Evolutionary conservation across 2,329 filamentous ascomycete genomes (phyloP).

Genomic region (Botrytis fragariae): DNA sequence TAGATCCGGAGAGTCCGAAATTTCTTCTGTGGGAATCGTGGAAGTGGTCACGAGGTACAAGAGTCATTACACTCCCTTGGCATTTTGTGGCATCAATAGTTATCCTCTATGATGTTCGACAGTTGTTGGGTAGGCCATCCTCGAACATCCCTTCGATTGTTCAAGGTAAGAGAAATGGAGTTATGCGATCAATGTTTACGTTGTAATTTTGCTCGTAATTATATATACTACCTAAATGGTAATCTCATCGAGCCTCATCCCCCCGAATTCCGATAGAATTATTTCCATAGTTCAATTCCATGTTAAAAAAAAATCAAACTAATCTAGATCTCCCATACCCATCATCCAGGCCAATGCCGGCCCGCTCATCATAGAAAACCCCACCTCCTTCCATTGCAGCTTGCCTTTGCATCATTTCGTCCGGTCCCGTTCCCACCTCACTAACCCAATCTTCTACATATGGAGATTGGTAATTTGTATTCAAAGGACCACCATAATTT

Average conservation of each 20-base stretch:
- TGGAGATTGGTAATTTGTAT: constrained; percentile 16
- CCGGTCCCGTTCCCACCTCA: constrained; percentile 1
- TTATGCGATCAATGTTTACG: neutral
- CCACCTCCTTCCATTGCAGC: neutral
- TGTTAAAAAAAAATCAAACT: neutral
- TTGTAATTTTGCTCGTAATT: neutral
- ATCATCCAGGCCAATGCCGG: neutral
- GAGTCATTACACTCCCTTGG: neutral
- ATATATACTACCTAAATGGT: neutral
- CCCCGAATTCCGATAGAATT: too few species aligned
- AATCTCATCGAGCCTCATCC: neutral
- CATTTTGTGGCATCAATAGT: neutral
- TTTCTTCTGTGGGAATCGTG: neutral
- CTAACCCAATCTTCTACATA: constrained; percentile 19
- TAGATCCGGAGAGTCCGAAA: neutral
- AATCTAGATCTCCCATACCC: constrained; percentile 6
- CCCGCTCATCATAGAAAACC: constrained; percentile 7
- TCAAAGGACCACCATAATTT: neutral
- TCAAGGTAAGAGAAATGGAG: neutral
- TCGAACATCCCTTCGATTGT: neutral
- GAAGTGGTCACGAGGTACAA: neutral
- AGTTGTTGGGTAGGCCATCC: neutral
- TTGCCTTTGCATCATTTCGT: constrained; percentile 14
- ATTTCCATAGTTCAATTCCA: neutral
- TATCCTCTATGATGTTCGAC: neutral